Conservation (phyloP, 2,329 filamentous ascomycete species). For the Fusarium tricinctum region DNA sequence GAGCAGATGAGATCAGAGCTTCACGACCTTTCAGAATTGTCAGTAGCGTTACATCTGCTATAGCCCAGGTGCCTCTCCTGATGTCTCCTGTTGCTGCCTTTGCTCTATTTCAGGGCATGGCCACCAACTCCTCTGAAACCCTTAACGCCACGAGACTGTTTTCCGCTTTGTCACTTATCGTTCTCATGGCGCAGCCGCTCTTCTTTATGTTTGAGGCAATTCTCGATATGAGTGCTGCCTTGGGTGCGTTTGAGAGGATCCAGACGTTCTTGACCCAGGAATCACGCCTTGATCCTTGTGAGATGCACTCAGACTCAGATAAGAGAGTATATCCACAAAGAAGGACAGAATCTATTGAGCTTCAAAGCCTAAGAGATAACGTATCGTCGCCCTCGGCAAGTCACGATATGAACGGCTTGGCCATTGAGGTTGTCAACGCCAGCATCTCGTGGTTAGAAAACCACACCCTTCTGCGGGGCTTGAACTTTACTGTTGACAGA, state of each 20-base stretch:
- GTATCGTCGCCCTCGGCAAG: neutral
- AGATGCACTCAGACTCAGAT: neutral
- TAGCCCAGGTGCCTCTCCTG: slow-evolving; percentile 53
- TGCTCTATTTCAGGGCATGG: slow-evolving; percentile 53
- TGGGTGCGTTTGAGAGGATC: slow-evolving; percentile 59
- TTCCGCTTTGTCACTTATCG: slow-evolving; percentile 58
- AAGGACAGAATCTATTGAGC: neutral
- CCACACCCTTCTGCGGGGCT: slow-evolving; percentile 47
- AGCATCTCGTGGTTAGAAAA: slow-evolving; percentile 55
- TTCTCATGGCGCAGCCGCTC: slow-evolving; percentile 56
- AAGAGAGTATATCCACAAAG: neutral
- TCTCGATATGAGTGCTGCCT: slow-evolving; percentile 55
- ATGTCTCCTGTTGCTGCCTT: slow-evolving; percentile 58
- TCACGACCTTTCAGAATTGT: slow-evolving; percentile 55
- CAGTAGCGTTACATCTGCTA: slow-evolving; percentile 53
- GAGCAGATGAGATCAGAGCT: slow-evolving; percentile 55
- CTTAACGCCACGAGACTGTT: slow-evolving; percentile 57
- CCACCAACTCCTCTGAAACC: slow-evolving; percentile 48
- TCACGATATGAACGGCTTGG: neutral
- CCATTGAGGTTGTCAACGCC: slow-evolving; percentile 43
- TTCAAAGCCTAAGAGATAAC: slow-evolving; percentile 12
- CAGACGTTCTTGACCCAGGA: slow-evolving; percentile 54
- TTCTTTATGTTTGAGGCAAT: slow-evolving; percentile 57
- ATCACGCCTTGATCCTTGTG: slow-evolving; percentile 47
- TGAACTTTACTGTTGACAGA: slow-evolving; percentile 53